These are phyloP conservation scores for Acmispon strigosus DNA, from an alignment of 306 rosid genomes.

Conservation along the genomic window DNA sequence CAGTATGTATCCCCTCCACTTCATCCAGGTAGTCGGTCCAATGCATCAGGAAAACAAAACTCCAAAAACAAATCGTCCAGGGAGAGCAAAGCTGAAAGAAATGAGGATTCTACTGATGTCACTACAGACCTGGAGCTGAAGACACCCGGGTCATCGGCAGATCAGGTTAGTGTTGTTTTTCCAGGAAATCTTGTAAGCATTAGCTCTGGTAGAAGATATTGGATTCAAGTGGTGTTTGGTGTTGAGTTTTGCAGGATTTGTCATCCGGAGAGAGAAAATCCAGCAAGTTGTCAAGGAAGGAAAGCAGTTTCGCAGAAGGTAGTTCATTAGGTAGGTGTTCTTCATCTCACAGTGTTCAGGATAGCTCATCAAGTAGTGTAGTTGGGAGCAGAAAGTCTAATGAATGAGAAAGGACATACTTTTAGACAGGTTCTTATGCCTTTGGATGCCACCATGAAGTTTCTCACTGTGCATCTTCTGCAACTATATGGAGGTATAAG, in stretches of 20 bases:
- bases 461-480: conserved; percentile 10
- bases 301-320: conserved; percentile 35
- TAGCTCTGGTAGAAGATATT: neutral
- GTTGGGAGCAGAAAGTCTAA: conserved; percentile 38
- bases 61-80: conserved; percentile 43
- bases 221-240: conserved; percentile 1
- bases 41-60: conserved; percentile 42
- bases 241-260: conserved; percentile 44
- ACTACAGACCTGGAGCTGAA: conserved; percentile 67
- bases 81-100: conserved; percentile 49
- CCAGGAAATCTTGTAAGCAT: neutral
- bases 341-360: conserved; percentile 59
- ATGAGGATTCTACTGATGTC: conserved; percentile 51
- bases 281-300: conserved; percentile 38
- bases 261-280: conserved; percentile 40
- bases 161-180: conserved; percentile 49
- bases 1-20: conserved; percentile 40
- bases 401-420: conserved; percentile 29
- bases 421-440: conserved; percentile 9
- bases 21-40: conserved; percentile 48
- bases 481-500: conserved; percentile 7
- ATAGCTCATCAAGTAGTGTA: conserved; percentile 62
- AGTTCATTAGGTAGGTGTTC: conserved; percentile 68
- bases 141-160: conserved; percentile 68
- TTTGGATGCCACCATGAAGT: neutral